phyloP scores from a whole-genome alignment of 495 filamentous ascomycete genomes.

The Talaromyces proteolyticus region DNA sequence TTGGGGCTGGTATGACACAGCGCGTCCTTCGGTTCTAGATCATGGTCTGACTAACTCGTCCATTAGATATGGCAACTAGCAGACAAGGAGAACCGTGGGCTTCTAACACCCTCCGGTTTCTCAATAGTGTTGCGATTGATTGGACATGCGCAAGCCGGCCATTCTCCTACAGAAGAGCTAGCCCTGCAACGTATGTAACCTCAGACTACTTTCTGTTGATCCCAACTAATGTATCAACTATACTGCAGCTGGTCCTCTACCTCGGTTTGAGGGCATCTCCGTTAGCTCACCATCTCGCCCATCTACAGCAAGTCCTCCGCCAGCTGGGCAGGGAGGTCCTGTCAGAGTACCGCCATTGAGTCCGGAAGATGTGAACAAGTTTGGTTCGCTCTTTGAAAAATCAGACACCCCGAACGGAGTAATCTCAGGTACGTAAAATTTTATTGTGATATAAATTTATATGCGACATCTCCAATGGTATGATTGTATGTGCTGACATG shows the following conservation, averaged over 20 bases:
- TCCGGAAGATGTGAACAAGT: constrained; percentile 83
- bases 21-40: neutral
- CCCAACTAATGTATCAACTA: constrained; percentile 8
- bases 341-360: constrained; percentile 88
- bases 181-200: constrained; percentile 53
- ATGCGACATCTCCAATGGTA: neutral
- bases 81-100: constrained; percentile 90
- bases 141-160: constrained; percentile 86
- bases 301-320: constrained; percentile 43
- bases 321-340: constrained; percentile 62
- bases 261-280: constrained; percentile 78
- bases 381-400: constrained; percentile 79
- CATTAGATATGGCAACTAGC: constrained; percentile 96
- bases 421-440: constrained; percentile 56
- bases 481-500: neutral
- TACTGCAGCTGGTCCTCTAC: constrained; percentile 75
- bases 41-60: neutral
- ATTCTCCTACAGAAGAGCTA: constrained; percentile 72
- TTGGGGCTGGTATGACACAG: constrained; percentile 69
- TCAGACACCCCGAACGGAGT: constrained; percentile 72
- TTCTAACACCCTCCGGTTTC: constrained; percentile 87
- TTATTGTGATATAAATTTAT: neutral
- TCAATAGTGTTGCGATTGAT: constrained; percentile 88
- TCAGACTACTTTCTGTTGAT: neutral
- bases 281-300: constrained; percentile 31